Evolutionary conservation across 164 flowering plant genomes (phyloP), one percentile per base, ranked within the genome.

Genomic region (Tinospora cordifolia): DNA sequence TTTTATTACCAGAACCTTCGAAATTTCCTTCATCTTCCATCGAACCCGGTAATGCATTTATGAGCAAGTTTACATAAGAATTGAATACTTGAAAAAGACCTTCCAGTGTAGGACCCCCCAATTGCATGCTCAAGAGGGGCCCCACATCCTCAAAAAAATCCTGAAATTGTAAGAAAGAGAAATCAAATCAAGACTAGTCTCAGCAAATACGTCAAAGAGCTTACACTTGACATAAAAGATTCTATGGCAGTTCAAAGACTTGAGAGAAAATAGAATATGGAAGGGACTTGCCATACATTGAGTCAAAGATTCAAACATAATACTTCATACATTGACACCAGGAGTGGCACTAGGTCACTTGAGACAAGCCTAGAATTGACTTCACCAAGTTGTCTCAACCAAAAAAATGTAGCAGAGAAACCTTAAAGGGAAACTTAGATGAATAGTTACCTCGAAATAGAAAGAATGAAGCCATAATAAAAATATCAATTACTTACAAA

Each of bases 81-180:
- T 85, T 82, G 71, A 92, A 95, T 19, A 85, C 96, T 66, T 87
- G 88, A 59, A 87, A 79, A 58, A 92, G 80, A 38, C 98, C 98
- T 76, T 92, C 99, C 76, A 92, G 72, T 24, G 88, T 84, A 67
- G 85, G 87, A 73, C 90, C 89, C 65, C 91, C 93, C 74, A 95
- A 77, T 75, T 91, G 97, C 91, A 92, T 86, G 76, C 88, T 88
- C 63, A 90, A 79, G 3, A 92, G 90, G n/a, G 98, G 91, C 67
- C 97, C 93, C 22, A 92, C 93, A 81, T 95, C 99, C 77, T 95
- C 99, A 77, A 90, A 88, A 79, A 95, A 89, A 63, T 95, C 98
- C 98, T 92, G 75, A 63, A 82, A 57, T 25, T 22, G 66, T 24
- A 58, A 66, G 27, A 75, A 10, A 22, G 40, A 75, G 39, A 24